These are phyloP conservation scores for Parachlorella kessleri DNA, from an alignment of 139 green algal genomes.

Conservation along the genomic window DNA sequence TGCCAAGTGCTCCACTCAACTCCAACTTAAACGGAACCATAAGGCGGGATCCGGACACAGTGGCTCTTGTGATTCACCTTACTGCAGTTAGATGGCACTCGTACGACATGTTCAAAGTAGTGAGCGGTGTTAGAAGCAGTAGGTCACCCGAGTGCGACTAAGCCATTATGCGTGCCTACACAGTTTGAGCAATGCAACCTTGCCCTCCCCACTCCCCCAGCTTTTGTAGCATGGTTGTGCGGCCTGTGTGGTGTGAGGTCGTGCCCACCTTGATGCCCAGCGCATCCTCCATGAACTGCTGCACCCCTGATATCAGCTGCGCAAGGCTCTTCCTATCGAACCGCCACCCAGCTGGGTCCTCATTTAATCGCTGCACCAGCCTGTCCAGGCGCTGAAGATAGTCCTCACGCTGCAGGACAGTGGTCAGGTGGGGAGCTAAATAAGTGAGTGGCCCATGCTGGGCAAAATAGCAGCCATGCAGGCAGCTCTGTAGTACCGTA, in stretches of 20 bases:
- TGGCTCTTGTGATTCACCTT: no score
- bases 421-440: not conserved
- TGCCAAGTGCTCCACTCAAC: no score
- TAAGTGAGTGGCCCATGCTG: not conserved
- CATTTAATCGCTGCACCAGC: slow-evolving; percentile 56
- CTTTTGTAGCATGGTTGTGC: no score
- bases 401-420: slow-evolving; percentile 54
- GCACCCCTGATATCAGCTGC: slow-evolving; percentile 60
- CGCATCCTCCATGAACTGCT: slow-evolving; percentile 83
- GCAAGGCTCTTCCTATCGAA: slow-evolving; percentile 66
- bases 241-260: no score
- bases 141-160: no score
- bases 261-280: slow-evolving; percentile 67
- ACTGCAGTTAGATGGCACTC: no score
- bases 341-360: slow-evolving; percentile 35
- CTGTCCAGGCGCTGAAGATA: slow-evolving; percentile 48
- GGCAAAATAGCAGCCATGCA: not conserved
- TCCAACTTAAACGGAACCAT: no score
- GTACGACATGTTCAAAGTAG: no score
- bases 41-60: no score
- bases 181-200: not conserved
- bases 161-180: no score
- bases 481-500: slow-evolving; percentile 32
- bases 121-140: no score
- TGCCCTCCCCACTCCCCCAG: not conserved